These are phyloP conservation scores for Phaeosphaeriaceae sp. DNA, from an alignment of 2,329 filamentous ascomycete genomes.

Conservation along the genomic window DNA sequence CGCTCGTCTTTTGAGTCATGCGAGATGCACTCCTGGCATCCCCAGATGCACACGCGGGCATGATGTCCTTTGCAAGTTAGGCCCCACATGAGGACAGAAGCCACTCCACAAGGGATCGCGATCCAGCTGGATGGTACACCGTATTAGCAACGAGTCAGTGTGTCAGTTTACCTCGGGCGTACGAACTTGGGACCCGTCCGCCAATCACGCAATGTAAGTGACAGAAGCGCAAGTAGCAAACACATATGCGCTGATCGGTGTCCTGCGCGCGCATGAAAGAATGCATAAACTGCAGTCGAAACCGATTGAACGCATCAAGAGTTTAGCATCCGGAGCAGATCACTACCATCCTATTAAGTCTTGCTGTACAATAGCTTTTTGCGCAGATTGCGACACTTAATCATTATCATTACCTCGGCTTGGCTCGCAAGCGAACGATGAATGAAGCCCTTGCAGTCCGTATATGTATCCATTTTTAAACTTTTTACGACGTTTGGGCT, in stretches of 20 bases:
- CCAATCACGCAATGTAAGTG: conserved; percentile 21
- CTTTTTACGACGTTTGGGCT: conserved; percentile 27
- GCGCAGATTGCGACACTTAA: background rate
- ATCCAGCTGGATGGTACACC: conserved; percentile 12
- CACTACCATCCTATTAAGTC: background rate
- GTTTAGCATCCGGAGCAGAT: background rate
- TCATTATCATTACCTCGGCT: conserved; percentile 11
- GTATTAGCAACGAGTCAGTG: conserved; percentile 11
- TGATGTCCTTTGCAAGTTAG: conserved; percentile 13
- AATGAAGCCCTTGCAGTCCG: conserved; percentile 21
- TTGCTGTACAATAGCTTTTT: background rate
- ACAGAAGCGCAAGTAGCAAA: conserved; percentile 3
- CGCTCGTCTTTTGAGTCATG: conserved; percentile 2
- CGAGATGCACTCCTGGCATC: background rate
- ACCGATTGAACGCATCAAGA: conserved; percentile 3
- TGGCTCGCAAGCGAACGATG: conserved; percentile 6
- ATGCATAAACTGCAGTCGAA: conserved; percentile 17
- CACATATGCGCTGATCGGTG: background rate
- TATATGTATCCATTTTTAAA: conserved; percentile 13
- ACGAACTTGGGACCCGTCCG: conserved; percentile 7
- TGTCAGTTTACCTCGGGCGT: conserved; percentile 2
- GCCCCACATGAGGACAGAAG: conserved; percentile 5
- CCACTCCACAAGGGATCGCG: conserved; percentile 8
- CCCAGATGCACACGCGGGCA: conserved; percentile 15
- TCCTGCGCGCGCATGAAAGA: conserved; percentile 9